Base-by-base conservation (phyloP, 352 stramenopile genomes). In the Phytophthora hibernalis region DNA sequence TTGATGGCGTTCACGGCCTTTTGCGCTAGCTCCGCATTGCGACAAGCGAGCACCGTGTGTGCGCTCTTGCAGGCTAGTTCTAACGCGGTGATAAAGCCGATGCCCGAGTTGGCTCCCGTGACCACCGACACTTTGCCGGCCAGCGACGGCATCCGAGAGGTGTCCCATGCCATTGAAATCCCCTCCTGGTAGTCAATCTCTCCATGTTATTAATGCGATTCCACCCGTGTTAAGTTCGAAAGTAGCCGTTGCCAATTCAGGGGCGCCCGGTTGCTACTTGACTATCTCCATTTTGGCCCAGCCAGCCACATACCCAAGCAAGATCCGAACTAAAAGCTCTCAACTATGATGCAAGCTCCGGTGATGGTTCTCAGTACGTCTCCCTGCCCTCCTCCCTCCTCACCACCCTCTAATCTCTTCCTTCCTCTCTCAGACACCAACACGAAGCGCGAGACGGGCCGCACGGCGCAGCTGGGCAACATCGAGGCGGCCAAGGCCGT, bases 401-500 rank as follows among this genome's bases (percentile, higher is more conserved):
- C 12, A 10, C n/a, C 15, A 28, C 24, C 15, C 28, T 63, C 33
- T 69, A 30, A 38, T 33, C 11, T 13, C 26, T 4, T 49, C 45
- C 11, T n/a, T 45, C 28, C 22, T 51, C 43, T 0, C 44, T 3
- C 55, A 95, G 89, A 99, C 82, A 90, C 94, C 47, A 99, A 99
- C 80, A 99, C 97, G 35, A 97, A 99, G 83, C 92, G 98, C 64
- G 95, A 99, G 76, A 99, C 96, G 33, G 98, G 98, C 24, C 92
- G 97, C 61, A 98, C 97, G 61, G 98, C 98, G 26, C 98, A 99
- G 82, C 79, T 99, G 40, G 93, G 93, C 52, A 99, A 99, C 83
- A 99, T 99, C 66, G 79, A 96, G 54, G 98, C 98, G 20, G 98
- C 98, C 38, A 98, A 98, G 79, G 94, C 95, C n/a, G 94, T 98